Conservation (phyloP, 495 filamentous ascomycete genomes). For the Cudoniella acicularis region DNA sequence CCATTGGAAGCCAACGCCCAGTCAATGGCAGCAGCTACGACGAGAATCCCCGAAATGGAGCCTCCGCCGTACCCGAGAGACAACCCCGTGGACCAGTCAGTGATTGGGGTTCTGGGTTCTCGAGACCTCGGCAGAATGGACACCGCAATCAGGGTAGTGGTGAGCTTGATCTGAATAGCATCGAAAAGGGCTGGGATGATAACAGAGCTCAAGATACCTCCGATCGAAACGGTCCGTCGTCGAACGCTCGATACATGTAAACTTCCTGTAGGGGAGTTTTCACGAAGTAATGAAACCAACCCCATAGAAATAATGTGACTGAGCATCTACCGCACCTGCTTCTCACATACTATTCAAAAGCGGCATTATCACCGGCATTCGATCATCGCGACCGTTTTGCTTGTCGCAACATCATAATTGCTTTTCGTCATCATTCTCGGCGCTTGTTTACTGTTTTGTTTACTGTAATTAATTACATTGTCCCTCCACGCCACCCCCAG, state of each 20-base stretch:
- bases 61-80: constrained; percentile 58
- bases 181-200: constrained; percentile 24
- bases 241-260: constrained; percentile 19
- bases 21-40: constrained; percentile 63
- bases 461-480: constrained; percentile 16
- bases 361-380: too few relatives aligned
- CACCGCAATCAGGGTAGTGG: constrained; percentile 80
- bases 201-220: constrained; percentile 28
- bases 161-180: constrained; percentile 45
- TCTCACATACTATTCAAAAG: not conserved
- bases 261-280: constrained; percentile 4
- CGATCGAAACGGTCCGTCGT: constrained; percentile 21
- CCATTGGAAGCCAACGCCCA: constrained; percentile 85
- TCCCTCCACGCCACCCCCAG: not conserved
- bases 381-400: too few relatives aligned
- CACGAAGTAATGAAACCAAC: constrained; percentile 21
- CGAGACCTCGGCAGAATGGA: constrained; percentile 68
- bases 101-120: constrained; percentile 76
- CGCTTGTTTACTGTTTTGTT: constrained; percentile 15
- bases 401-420: not conserved
- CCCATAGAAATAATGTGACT: constrained; percentile 17
- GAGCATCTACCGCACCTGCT: constrained; percentile 8
- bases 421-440: constrained; percentile 10
- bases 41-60: constrained; percentile 57
- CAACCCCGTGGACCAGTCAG: constrained; percentile 76